Evolutionary conservation across 1,284 basidiomycete genomes (phyloP).

Genomic region (Spongispora temasekensis): DNA sequence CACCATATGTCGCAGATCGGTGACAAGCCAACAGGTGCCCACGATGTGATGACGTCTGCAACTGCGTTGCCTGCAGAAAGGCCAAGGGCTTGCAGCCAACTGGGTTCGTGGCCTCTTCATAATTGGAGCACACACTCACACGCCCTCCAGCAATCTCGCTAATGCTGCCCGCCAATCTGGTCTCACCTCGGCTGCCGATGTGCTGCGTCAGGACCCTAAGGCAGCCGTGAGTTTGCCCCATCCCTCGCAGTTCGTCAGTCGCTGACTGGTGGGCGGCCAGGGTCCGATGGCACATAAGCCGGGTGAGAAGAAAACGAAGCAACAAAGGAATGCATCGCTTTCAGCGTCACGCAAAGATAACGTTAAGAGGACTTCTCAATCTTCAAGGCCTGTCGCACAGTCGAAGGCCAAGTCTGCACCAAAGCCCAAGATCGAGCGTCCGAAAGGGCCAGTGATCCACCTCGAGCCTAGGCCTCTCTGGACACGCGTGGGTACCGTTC

Average conservation of each 20-base stretch:
- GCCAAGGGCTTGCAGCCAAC: conserved; percentile 57
- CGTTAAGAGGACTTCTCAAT: conserved; percentile 3
- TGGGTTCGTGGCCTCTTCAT: conserved; percentile 42
- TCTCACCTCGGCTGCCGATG: conserved; percentile 41
- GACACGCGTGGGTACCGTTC: conserved; percentile 46
- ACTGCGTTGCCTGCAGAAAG: conserved; percentile 65
- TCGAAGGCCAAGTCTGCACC: conserved; percentile 13
- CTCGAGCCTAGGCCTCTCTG: conserved; percentile 47
- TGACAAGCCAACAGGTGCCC: conserved; percentile 54
- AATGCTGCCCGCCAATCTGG: conserved; percentile 38
- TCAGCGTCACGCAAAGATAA: conserved; percentile 17
- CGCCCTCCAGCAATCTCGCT: conserved; percentile 37
- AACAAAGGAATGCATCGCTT: conserved; percentile 9
- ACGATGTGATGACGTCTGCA: conserved; percentile 63
- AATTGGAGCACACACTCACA: conserved; percentile 7
- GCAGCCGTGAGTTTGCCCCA: conserved; percentile 32
- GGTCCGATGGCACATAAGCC: conserved; percentile 36
- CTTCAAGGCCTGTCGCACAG: conserved; percentile 10
- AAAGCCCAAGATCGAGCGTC: conserved; percentile 16
- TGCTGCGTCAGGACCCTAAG: conserved; percentile 38
- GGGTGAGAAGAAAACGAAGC: conserved; percentile 17
- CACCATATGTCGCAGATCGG: conserved; percentile 13
- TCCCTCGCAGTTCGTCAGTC: no score
- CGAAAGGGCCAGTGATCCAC: conserved; percentile 29
- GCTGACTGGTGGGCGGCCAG: no score